These are phyloP conservation scores for Neophaeococcomyces aloes DNA, from an alignment of 2,329 filamentous ascomycete species.

Conservation along the genomic window DNA sequence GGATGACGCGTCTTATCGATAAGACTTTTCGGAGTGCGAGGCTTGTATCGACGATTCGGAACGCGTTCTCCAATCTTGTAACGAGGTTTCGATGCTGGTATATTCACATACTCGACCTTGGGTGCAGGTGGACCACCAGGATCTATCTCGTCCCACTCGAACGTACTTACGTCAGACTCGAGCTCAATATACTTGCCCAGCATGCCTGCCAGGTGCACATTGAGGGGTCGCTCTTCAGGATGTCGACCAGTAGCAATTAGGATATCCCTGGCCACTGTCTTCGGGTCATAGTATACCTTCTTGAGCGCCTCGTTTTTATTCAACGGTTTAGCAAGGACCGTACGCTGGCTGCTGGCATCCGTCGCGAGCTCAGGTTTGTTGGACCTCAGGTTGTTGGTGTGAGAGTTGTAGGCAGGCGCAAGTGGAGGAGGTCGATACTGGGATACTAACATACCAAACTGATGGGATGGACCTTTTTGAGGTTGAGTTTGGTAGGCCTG, in stretches of 20 bases:
- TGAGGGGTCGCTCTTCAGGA: conserved; percentile 48
- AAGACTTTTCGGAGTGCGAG: conserved; percentile 7
- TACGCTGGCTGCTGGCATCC: neutral
- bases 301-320: conserved; percentile 28
- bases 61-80: conserved; percentile 14
- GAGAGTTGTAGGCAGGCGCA: neutral
- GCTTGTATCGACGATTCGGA: conserved; percentile 1
- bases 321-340: conserved; percentile 35
- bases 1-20: conserved; percentile 11
- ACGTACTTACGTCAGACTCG: conserved; percentile 44
- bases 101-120: conserved; percentile 22
- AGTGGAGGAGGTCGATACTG: neutral
- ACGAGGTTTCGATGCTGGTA: conserved; percentile 20
- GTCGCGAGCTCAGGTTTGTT: neutral
- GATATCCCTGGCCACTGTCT: conserved; percentile 54
- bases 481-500: conserved; percentile 1
- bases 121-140: conserved; percentile 38
- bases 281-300: conserved; percentile 47
- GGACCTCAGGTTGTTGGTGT: conserved; percentile 1
- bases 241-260: conserved; percentile 52
- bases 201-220: conserved; percentile 46
- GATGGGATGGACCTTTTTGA: neutral
- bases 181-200: conserved; percentile 34
- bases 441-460: neutral
- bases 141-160: conserved; percentile 54